Evolutionary conservation across 352 stramenopile species (phyloP).

Genomic region (Pilasporangium apinafurcum): DNA sequence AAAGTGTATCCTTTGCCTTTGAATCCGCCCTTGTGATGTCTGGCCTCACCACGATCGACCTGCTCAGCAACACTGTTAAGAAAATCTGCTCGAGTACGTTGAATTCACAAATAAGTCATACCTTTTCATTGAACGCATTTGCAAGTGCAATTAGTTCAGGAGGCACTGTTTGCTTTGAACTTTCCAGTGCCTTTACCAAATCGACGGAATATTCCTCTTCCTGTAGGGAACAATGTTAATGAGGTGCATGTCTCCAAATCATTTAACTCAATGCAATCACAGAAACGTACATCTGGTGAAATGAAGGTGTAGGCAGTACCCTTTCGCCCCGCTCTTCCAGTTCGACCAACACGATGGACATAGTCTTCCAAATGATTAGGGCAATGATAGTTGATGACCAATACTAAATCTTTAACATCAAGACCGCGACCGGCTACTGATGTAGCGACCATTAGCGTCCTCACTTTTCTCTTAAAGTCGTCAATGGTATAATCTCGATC

Average conservation of each 20-base stretch:
- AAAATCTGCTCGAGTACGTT: not conserved
- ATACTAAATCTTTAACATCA: conserved; percentile 96
- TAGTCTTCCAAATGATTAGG: conserved; percentile 99
- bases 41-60: conserved; percentile 93
- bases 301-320: conserved; percentile 99
- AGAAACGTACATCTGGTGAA: conserved; percentile 82
- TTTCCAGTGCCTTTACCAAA: conserved; percentile 95
- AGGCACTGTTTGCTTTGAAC: conserved; percentile 69
- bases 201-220: conserved; percentile 97
- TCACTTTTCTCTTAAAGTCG: conserved; percentile 97
- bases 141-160: conserved; percentile 89
- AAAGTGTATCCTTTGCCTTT: conserved; percentile 98
- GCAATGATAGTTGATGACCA: conserved; percentile 99
- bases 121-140: conserved; percentile 95
- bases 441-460: conserved; percentile 93
- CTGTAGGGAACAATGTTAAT: conserved; percentile 27
- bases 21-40: conserved; percentile 95
- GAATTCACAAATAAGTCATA: conserved; percentile 1
- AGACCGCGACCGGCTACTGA: conserved; percentile 96
- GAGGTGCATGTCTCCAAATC: too few species aligned
- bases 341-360: conserved; percentile 97
- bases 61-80: conserved; percentile 8
- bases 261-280: not conserved
- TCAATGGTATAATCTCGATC: conserved; percentile 98
- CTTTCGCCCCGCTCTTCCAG: conserved; percentile 92